phyloP scores from a whole-genome alignment of 805 yeast species.

The Candida pseudoglaebosa region DNA sequence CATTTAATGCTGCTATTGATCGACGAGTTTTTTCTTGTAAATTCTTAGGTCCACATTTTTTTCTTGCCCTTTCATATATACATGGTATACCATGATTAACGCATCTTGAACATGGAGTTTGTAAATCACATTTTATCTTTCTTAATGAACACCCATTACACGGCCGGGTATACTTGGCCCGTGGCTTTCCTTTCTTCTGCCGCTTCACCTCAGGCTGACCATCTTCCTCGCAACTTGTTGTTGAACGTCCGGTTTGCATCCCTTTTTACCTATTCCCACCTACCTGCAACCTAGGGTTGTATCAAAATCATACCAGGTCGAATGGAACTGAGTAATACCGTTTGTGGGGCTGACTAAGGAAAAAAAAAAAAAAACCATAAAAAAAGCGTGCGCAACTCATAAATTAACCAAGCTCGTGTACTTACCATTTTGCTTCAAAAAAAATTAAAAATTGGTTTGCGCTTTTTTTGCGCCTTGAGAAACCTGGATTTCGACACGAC shows the following conservation, averaged over 20 bases:
- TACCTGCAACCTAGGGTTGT: no score
- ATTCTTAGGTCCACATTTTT: constrained; percentile 36
- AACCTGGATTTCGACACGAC: neutral
- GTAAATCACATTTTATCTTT: constrained; percentile 30
- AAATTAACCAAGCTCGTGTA: no score
- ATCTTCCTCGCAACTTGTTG: neutral
- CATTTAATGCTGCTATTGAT: constrained; percentile 11
- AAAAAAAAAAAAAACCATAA: no score
- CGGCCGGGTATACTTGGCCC: constrained; percentile 29
- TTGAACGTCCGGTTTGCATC: no score
- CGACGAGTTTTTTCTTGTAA: constrained; percentile 26
- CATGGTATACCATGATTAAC: constrained; percentile 26
- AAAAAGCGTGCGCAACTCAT: no score
- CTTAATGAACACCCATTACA: constrained; percentile 40
- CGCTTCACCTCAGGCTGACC: neutral
- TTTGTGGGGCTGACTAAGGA: no score
- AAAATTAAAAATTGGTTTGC: no score
- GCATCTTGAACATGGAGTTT: constrained; percentile 32
- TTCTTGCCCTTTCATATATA: constrained; percentile 28
- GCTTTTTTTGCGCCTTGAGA: no score
- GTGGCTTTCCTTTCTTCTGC: constrained; percentile 7
- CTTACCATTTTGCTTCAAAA: no score
- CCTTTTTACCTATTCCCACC: no score
- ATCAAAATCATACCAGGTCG: no score
- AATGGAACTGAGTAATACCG: no score